Evolutionary conservation across 2,329 filamentous ascomycete genomes (phyloP), one percentile per base, ranked within the genome.

Genomic region (Colletotrichum viniferum): DNA sequence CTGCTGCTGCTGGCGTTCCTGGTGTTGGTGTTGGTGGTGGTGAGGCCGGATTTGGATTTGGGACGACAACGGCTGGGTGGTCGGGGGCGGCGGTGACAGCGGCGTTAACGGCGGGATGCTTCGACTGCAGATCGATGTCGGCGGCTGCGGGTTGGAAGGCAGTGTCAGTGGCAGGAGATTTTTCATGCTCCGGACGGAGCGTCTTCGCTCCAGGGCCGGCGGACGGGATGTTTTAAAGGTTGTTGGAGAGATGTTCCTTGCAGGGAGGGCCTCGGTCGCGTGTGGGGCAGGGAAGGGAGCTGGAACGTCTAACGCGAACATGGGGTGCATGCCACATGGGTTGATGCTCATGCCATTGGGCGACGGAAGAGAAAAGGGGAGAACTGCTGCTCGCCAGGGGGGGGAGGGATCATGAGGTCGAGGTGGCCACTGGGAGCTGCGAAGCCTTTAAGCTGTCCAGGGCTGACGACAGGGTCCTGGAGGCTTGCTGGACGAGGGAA

Each of bases 141-240:
- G 43, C 43, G 43, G 71, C 64, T 38, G 63, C 52, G 74, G 67
- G 65, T 74, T 75, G 68, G 78, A 76, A 34, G 82, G 82, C 16
- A 86, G 78, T 63, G 83, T 79, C 73, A 86, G 81, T 38, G 84
- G 84, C 77, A 85, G 80, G 63, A 86, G 78, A 34, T 78, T 82
- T 69, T 81, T 86, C 85, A 86, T 86, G 73, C 81, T 85, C 62
- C 82, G 82, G 30, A 85, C 85, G 52, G 84, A 85, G 68, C 83
- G 81, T 77, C 81, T 79, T 74, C 79, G 81, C 52, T 76, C 75
- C 36, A 78, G 69, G 34, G 77, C 77, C 24, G 79, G 77, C 64
- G 77, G 68, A 67, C 58, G 60, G 48, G 61, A 65, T 69, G 71
- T 75, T 77, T 76, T 77, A 77, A 77, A 61, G 61, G 69, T 71